Conservation (phyloP, 305 asterid genomes). For the Fraxinus sp. region DNA sequence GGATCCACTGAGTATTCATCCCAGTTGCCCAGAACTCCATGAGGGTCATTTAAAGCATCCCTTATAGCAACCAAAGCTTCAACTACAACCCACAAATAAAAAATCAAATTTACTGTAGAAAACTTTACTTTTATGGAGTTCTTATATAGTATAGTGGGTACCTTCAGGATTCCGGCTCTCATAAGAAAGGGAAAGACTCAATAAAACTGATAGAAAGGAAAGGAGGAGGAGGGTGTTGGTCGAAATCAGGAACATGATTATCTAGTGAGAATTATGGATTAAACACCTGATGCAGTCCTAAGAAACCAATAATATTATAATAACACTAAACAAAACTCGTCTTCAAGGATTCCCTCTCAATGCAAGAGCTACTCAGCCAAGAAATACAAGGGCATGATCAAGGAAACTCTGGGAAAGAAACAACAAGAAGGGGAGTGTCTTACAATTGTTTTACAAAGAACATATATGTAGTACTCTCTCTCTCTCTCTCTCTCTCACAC, state of each 20-base stretch:
- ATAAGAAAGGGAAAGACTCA: constrained; percentile 40
- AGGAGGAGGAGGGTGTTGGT: constrained; percentile 26
- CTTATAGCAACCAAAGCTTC: constrained; percentile 69
- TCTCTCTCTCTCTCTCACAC: neutral
- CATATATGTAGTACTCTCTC: constrained; percentile 25
- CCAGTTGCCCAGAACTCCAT: constrained; percentile 85
- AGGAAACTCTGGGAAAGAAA: constrained; percentile 30
- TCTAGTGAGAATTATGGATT: constrained; percentile 6
- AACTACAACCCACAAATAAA: constrained; percentile 39
- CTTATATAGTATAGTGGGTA: constrained; percentile 8
- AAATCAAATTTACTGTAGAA: neutral
- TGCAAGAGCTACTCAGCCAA: neutral
- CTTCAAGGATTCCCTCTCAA: neutral
- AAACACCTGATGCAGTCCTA: neutral
- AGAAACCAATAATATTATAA: neutral
- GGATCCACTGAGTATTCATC: constrained; percentile 94
- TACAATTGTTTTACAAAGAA: constrained; percentile 29
- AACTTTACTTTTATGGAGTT: neutral
- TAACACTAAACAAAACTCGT: neutral
- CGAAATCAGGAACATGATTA: constrained; percentile 43
- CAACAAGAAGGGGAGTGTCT: neutral
- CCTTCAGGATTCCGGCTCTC: constrained; percentile 90
- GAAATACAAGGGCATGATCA: neutral
- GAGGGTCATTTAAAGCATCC: constrained; percentile 64
- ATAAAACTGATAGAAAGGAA: constrained; percentile 34